Conservation (phyloP, 768 basidiomycete genomes). For the Termitomyces bulborhizus region DNA sequence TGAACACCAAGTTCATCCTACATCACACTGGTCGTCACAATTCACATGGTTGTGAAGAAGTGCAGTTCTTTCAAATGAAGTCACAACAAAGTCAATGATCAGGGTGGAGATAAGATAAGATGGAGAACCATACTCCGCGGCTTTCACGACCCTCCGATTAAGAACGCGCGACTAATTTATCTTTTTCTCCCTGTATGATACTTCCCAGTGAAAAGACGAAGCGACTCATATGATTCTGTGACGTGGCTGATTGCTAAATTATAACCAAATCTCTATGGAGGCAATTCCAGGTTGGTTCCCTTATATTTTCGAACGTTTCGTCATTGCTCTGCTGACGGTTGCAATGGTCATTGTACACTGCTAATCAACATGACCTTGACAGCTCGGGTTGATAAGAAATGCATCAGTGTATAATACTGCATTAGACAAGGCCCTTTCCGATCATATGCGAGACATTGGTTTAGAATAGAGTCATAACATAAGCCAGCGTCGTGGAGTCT, state of each 20-base stretch:
- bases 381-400: neutral
- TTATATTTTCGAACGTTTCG: too few relatives aligned
- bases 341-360: neutral
- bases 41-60: too few relatives aligned
- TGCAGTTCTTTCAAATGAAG: too few relatives aligned
- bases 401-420: neutral
- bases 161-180: neutral
- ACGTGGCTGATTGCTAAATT: too few relatives aligned
- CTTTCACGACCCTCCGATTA: neutral
- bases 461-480: neutral
- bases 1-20: neutral
- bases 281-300: too few relatives aligned
- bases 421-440: neutral
- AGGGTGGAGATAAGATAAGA: neutral
- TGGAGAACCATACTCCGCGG: neutral
- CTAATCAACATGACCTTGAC: neutral
- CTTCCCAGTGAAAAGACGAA: neutral
- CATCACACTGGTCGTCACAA: neutral
- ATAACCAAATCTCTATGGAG: too few relatives aligned
- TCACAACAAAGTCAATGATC: neutral
- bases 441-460: slow-evolving; percentile 1
- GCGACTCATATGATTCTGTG: too few relatives aligned
- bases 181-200: neutral
- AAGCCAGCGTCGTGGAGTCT: neutral
- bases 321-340: too few relatives aligned